Conservation (phyloP, 1,284 basidiomycete species). For the Schizopora paradoxa region DNA sequence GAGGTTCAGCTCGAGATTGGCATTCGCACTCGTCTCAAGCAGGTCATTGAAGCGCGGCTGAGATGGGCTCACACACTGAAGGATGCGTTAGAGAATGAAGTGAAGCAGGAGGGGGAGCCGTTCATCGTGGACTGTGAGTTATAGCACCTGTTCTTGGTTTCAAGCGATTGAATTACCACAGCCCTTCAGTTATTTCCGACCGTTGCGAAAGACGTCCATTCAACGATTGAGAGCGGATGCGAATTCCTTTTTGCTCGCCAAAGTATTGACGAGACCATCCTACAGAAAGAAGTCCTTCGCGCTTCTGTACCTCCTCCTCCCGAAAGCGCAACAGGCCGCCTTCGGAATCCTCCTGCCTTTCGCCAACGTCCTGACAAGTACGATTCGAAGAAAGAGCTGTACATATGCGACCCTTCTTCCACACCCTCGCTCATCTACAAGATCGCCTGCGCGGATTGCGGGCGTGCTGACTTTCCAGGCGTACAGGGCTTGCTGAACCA, state of each 20-base stretch:
- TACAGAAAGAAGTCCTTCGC: no score
- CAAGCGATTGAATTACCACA: no score
- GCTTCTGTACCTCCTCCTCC: no score
- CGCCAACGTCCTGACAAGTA: conserved; percentile 25
- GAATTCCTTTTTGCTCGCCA: no score
- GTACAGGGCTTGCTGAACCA: conserved; percentile 75
- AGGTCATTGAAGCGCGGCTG: conserved; percentile 55
- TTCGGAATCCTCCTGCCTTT: conserved; percentile 24
- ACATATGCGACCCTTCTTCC: conserved; percentile 34
- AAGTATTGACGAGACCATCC: no score
- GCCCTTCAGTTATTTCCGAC: no score
- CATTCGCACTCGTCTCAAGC: conserved; percentile 48
- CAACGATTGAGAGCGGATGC: no score
- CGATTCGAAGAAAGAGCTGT: conserved; percentile 41
- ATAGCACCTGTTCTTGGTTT: no score
- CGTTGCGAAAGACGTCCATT: no score
- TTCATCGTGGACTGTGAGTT: conserved; percentile 9
- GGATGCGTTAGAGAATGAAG: conserved; percentile 40
- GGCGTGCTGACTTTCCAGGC: conserved; percentile 59
- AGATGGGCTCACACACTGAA: conserved; percentile 59
- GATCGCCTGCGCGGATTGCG: conserved; percentile 58
- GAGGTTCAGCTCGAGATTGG: conserved; percentile 65
- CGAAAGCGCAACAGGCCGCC: conserved; percentile 17
- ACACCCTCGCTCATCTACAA: conserved; percentile 35
- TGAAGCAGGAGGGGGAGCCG: conserved; percentile 18